A percentile compares a stretch with the other conserved stretches of the same genome.
Evolutionary conservation across 2,329 filamentous ascomycete species (phyloP).

Genomic region (Lecanicillium sp.): DNA sequence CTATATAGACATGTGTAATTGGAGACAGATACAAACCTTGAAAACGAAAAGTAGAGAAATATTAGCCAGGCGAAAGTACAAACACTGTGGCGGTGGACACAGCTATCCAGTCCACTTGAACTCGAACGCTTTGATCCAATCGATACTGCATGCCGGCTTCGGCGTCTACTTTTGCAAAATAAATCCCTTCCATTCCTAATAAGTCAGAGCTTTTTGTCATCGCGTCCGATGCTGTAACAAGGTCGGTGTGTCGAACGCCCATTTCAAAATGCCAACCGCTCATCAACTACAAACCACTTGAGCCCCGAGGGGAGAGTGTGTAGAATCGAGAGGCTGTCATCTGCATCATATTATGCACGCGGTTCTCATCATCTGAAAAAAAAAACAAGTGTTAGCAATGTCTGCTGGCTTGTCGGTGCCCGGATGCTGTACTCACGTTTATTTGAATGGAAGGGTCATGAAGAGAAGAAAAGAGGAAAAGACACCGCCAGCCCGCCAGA

Average conservation of each 20-base stretch:
- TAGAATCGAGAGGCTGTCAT: conserved; percentile 55
- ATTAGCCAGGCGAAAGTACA: no score
- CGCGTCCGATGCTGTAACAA: conserved; percentile 97
- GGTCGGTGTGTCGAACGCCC: conserved; percentile 98
- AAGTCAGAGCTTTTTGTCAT: conserved; percentile 93
- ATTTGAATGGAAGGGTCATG: conserved; percentile 99
- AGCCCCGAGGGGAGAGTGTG: conserved; percentile 85
- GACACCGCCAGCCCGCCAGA: conserved; percentile 18
- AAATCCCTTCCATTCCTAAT: conserved; percentile 30
- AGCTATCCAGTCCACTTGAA: conserved; percentile 5
- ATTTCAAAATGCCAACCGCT: conserved; percentile 74
- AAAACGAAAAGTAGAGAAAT: no score
- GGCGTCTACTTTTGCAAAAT: background rate
- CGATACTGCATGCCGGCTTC: no score
- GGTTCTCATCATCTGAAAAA: conserved; percentile 94
- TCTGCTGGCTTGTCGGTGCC: conserved; percentile 11
- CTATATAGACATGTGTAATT: no score
- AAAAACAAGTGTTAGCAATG: conserved; percentile 22
- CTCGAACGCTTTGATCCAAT: background rate
- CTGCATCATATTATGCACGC: conserved; percentile 86
- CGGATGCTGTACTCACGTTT: conserved; percentile 58
- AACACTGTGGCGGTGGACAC: no score
- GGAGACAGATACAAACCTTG: no score
- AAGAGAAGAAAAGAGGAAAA: conserved; percentile 44
- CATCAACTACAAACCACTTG: conserved; percentile 71